These are phyloP conservation scores for Colletotrichum scovillei DNA, from an alignment of 2,329 filamentous ascomycete genomes.

Conservation along the genomic window DNA sequence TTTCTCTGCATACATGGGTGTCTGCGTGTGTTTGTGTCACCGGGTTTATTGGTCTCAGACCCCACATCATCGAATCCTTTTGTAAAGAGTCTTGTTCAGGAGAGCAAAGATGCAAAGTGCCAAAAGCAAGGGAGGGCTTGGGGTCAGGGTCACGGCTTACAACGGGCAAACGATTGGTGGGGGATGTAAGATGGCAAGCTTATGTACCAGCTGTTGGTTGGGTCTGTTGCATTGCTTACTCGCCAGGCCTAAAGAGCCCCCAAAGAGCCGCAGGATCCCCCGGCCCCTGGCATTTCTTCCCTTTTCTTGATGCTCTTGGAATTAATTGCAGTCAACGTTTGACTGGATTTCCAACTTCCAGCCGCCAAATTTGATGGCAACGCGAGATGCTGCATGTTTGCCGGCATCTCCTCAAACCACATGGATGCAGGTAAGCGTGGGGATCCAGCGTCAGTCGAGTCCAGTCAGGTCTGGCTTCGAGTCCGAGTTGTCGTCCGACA, in stretches of 20 bases:
- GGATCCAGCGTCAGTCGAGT: not conserved
- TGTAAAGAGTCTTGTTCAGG: not conserved
- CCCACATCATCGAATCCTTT: conserved; percentile 14
- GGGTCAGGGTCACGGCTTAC: not conserved
- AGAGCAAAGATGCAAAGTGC: conserved; percentile 9
- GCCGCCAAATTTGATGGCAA: not conserved
- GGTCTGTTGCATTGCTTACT: conserved; percentile 3
- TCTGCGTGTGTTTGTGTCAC: not conserved
- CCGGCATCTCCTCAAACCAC: not conserved
- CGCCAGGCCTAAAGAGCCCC: not conserved
- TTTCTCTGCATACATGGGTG: not conserved
- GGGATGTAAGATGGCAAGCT: not conserved
- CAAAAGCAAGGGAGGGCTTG: conserved; percentile 1
- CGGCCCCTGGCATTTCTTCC: not conserved
- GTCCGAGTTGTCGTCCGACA: conserved; percentile 11
- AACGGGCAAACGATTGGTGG: conserved; percentile 21
- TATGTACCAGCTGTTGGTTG: not conserved
- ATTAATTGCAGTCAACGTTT: not conserved
- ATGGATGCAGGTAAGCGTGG: not conserved
- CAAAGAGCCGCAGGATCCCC: not conserved
- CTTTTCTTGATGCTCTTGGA: too few species aligned
- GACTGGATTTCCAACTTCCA: not conserved
- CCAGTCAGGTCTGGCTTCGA: conserved; percentile 8
- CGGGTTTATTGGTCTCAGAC: not conserved
- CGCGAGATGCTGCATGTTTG: not conserved